Percentiles rank a stretch among this genome's conserved stretches.
These are phyloP conservation scores for Apium graveolens DNA, from an alignment of 129 eudicot species.

Conservation along the genomic window DNA sequence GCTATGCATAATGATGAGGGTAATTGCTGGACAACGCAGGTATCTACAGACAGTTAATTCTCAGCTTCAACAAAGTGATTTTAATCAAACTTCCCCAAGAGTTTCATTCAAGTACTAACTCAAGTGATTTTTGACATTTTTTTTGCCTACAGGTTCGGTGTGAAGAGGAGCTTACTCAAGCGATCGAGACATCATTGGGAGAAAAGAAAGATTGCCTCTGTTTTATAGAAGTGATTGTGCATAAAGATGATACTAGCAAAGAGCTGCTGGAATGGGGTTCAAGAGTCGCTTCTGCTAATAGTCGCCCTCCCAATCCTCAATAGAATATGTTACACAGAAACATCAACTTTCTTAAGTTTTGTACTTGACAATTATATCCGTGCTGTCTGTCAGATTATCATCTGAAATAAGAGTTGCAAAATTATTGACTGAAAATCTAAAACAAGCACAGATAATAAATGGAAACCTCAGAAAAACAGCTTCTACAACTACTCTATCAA, in stretches of 20 bases:
- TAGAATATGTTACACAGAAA: background rate
- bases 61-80: background rate
- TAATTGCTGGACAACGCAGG: constrained; percentile 7
- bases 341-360: background rate
- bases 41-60: background rate
- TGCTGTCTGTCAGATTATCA: background rate
- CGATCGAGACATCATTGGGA: constrained; percentile 28
- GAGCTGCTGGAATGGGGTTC: constrained; percentile 42
- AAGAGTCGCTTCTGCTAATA: constrained; percentile 29
- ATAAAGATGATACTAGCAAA: constrained; percentile 40
- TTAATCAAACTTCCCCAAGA: no score
- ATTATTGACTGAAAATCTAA: no score
- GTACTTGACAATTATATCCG: background rate
- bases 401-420: background rate
- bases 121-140: background rate
- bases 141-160: background rate
- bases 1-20: constrained; percentile 9
- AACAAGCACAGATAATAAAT: no score
- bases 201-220: constrained; percentile 26
- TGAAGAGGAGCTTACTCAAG: constrained; percentile 31
- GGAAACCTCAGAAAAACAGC: no score
- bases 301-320: constrained; percentile 36
- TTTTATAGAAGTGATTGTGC: constrained; percentile 37
- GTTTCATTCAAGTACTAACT: background rate
- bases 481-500: no score